A percentile compares a stretch with the other conserved stretches of the same genome.
Evolutionary conservation across 2,329 filamentous ascomycete genomes (phyloP).

Genomic region (Parafenestella ontariensis): DNA sequence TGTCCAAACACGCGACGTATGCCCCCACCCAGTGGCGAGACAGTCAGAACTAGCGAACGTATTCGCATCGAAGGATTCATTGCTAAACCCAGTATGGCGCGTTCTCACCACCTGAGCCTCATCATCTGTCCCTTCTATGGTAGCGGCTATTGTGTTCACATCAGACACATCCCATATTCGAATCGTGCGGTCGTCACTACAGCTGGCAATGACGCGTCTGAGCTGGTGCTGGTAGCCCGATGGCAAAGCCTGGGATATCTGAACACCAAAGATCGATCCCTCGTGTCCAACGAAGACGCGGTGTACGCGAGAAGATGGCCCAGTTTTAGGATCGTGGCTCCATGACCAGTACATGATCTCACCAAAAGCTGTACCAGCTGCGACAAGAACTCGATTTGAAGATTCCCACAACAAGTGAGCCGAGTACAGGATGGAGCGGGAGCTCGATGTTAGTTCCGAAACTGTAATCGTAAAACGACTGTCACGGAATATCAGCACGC

Average conservation of each 20-base stretch:
- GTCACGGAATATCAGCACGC: slow-evolving; percentile 3
- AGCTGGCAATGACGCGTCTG: slow-evolving; percentile 79
- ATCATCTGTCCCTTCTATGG: slow-evolving; percentile 29
- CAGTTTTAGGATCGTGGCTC: slow-evolving; percentile 41
- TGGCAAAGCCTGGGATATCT: slow-evolving; percentile 65
- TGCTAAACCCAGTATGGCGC: slow-evolving; percentile 56
- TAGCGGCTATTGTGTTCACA: slow-evolving; percentile 11
- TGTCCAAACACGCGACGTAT: slow-evolving; percentile 88
- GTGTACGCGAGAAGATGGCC: slow-evolving; percentile 52
- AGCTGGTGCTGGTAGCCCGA: slow-evolving; percentile 41
- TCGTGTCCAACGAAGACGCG: slow-evolving; percentile 75
- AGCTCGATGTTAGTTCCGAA: slow-evolving; percentile 65
- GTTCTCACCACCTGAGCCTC: slow-evolving; percentile 31
- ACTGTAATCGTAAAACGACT: slow-evolving; percentile 43
- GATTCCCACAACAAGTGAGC: slow-evolving; percentile 74
- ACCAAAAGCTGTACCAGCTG: slow-evolving; percentile 91
- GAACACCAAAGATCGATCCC: slow-evolving; percentile 90
- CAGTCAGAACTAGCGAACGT: slow-evolving; percentile 40
- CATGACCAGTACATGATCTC: slow-evolving; percentile 92
- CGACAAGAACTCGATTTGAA: slow-evolving; percentile 70
- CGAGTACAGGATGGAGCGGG: slow-evolving; percentile 86
- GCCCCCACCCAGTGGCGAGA: slow-evolving; percentile 80
- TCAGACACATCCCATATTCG: slow-evolving; percentile 84
- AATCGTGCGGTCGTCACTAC: slow-evolving; percentile 92
- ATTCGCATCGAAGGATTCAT: slow-evolving; percentile 33